Evolutionary conservation across 2,329 filamentous ascomycete species (phyloP).

Genomic region (Amauroascus niger): DNA sequence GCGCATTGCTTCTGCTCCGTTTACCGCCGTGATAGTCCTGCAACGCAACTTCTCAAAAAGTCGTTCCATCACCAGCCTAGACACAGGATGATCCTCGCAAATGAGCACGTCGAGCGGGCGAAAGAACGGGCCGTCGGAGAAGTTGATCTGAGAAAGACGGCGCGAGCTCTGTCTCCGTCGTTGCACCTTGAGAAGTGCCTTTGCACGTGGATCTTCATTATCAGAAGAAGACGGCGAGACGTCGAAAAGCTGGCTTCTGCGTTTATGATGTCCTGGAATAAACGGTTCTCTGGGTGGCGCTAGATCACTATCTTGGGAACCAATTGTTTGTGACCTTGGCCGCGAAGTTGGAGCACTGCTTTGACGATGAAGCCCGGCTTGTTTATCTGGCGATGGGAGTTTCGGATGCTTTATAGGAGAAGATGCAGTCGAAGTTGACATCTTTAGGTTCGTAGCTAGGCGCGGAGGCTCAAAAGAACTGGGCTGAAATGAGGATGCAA

Average conservation of each 20-base stretch:
- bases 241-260: slow-evolving; percentile 88
- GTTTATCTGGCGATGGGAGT: slow-evolving; percentile 45
- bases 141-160: slow-evolving; percentile 79
- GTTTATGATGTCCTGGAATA: slow-evolving; percentile 65
- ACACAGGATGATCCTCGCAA: slow-evolving; percentile 95
- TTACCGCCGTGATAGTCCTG: slow-evolving; percentile 82
- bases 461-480: slow-evolving; percentile 61
- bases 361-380: slow-evolving; percentile 51
- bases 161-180: slow-evolving; percentile 91
- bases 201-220: slow-evolving; percentile 88
- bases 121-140: slow-evolving; percentile 76
- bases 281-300: slow-evolving; percentile 54
- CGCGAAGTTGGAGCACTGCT: slow-evolving; percentile 54
- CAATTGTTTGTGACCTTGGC: slow-evolving; percentile 81
- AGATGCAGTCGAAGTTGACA: slow-evolving; percentile 42
- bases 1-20: slow-evolving; percentile 81
- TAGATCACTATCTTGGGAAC: slow-evolving; percentile 82
- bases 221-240: slow-evolving; percentile 96
- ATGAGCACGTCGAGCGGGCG: slow-evolving; percentile 88
- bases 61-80: slow-evolving; percentile 97
- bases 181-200: slow-evolving; percentile 83
- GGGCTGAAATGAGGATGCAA: slow-evolving; percentile 26
- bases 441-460: slow-evolving; percentile 42
- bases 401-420: slow-evolving; percentile 45
- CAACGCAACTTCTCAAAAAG: slow-evolving; percentile 90